Percentiles rank a stretch among this genome's conserved stretches.
phyloP scores from a whole-genome alignment of 2,329 filamentous ascomycete species.

The Colletotrichum kahawae region DNA sequence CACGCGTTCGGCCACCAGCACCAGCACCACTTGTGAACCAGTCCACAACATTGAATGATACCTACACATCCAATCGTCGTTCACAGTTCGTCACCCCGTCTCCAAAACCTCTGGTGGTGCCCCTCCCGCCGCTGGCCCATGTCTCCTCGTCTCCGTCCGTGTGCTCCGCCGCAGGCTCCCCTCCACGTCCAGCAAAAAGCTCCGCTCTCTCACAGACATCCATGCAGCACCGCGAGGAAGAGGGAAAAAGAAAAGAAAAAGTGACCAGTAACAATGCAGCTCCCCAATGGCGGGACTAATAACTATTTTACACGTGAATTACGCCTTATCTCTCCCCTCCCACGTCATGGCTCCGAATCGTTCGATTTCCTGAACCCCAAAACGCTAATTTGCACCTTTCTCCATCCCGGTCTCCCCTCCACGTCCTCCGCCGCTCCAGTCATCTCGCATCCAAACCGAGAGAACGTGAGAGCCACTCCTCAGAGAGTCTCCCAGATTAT shows the following conservation, averaged over 20 bases:
- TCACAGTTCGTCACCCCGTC: not conserved
- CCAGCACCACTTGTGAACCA: not conserved
- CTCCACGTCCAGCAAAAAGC: not conserved
- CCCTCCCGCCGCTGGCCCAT: not conserved
- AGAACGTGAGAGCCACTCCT: not conserved
- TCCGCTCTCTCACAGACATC: not conserved
- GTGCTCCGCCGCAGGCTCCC: not conserved
- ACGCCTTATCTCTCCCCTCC: constrained; percentile 12
- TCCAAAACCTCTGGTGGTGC: not conserved
- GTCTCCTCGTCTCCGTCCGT: not conserved
- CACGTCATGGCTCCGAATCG: constrained; percentile 13
- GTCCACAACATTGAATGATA: not conserved
- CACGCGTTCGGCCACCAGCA: constrained; percentile 6
- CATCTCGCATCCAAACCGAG: not conserved
- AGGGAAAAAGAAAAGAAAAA: not conserved
- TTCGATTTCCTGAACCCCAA: not conserved
- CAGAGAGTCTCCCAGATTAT: not conserved
- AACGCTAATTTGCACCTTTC: not conserved
- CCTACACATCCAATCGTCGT: not conserved
- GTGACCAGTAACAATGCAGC: not conserved
- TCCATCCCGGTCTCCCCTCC: not conserved
- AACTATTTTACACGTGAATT: constrained; percentile 21
- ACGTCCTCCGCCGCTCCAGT: not conserved
- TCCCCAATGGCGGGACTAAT: constrained; percentile 11
- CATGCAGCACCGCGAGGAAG: not conserved